phyloP scores from a whole-genome alignment of 257 asterid species.

The Petunia secreta region DNA sequence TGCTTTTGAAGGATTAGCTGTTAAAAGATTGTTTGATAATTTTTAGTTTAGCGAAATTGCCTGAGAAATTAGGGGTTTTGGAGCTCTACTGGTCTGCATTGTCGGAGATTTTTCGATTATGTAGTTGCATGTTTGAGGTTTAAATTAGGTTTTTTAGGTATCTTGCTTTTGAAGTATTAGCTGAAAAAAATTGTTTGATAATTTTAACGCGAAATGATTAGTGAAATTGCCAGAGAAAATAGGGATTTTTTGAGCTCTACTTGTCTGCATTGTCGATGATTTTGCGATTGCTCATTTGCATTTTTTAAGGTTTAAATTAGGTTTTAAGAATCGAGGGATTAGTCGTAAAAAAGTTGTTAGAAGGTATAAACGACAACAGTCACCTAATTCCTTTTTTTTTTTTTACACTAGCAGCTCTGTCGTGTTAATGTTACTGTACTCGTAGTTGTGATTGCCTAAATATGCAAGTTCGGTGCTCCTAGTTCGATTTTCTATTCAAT shows the following conservation, averaged over 20 bases:
- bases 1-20: not conserved
- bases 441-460: too few species aligned
- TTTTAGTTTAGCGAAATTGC: not conserved
- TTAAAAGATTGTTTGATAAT: not conserved
- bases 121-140: not conserved
- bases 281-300: too few species aligned
- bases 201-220: not conserved
- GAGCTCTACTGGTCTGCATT: not conserved
- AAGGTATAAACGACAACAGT: too few species aligned
- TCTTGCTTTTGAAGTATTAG: conserved; percentile 6
- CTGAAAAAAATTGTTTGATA: not conserved
- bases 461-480: too few species aligned
- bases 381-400: too few species aligned
- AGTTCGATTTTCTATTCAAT: not conserved
- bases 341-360: too few species aligned
- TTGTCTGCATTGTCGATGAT: too few species aligned
- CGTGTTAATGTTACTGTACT: too few species aligned
- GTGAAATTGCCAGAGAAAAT: too few species aligned
- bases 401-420: not conserved
- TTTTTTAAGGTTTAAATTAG: too few species aligned
- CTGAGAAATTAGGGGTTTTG: not conserved
- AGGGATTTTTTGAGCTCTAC: too few species aligned
- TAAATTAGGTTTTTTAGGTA: not conserved
- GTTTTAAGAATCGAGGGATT: too few species aligned
- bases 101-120: not conserved